Evolutionary conservation across 495 filamentous ascomycete genomes (phyloP).

Genomic region (Neurospora pannonica): DNA sequence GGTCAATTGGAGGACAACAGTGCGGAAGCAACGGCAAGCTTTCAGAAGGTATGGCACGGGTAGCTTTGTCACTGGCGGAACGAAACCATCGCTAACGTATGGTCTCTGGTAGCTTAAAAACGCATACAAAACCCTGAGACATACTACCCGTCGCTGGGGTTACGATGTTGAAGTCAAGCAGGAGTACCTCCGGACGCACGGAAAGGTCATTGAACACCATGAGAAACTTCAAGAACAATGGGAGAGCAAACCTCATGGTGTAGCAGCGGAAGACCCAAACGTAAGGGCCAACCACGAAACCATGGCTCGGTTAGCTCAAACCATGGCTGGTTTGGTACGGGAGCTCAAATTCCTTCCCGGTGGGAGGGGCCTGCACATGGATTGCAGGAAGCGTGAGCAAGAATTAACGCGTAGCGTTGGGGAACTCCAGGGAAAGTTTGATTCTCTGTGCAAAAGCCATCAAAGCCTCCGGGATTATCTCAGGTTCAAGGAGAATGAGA

Average conservation of each 20-base stretch:
- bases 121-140: background rate
- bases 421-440: background rate
- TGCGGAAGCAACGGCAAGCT: background rate
- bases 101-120: background rate
- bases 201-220: background rate
- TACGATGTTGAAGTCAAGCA: background rate
- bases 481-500: background rate
- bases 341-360: background rate
- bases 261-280: background rate
- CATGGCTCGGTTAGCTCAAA: background rate
- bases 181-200: background rate
- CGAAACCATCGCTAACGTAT: background rate
- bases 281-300: background rate
- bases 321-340: background rate
- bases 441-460: background rate
- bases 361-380: background rate
- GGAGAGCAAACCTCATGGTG: background rate
- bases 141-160: accelerated
- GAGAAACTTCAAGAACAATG: no score
- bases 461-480: background rate
- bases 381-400: background rate
- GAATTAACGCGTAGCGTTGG: no score
- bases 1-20: background rate
- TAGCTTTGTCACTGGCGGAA: background rate
- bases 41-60: background rate